These are phyloP conservation scores for Cardamine chenopodiifolia DNA, from an alignment of 345 rosid genomes.

Conservation along the genomic window DNA sequence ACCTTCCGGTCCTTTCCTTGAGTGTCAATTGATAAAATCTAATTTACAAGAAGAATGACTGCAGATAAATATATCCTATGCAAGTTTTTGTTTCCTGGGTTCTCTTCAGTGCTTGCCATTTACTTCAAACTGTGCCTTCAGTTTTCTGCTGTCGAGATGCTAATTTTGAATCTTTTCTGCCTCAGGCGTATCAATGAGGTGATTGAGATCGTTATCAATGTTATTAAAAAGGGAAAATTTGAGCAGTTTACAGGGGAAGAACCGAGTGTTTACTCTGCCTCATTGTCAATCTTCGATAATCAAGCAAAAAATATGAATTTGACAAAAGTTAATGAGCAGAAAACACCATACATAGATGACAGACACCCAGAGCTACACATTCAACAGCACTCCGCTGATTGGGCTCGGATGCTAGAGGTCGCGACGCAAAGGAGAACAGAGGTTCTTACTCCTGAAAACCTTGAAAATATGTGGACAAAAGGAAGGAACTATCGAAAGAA, in stretches of 20 bases:
- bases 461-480: constrained; percentile 97
- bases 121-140: constrained; percentile 8
- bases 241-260: constrained; percentile 52
- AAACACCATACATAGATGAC: constrained; percentile 38
- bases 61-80: background rate
- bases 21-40: background rate
- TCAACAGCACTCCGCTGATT: constrained; percentile 62
- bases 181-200: constrained; percentile 88
- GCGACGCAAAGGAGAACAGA: constrained; percentile 93
- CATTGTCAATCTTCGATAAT: constrained; percentile 44
- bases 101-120: constrained; percentile 1
- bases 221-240: constrained; percentile 51
- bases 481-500: constrained; percentile 88
- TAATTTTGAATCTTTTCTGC: constrained; percentile 12
- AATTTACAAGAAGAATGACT: background rate
- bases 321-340: constrained; percentile 43
- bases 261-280: constrained; percentile 39
- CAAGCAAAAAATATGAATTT: constrained; percentile 45
- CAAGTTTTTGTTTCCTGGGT: background rate
- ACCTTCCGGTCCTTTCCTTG: constrained; percentile 19
- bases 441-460: constrained; percentile 96
- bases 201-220: constrained; percentile 67
- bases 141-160: constrained; percentile 20
- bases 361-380: constrained; percentile 44
- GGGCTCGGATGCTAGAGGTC: constrained; percentile 82